These are phyloP conservation scores for Kernera saxatilis DNA, from an alignment of 345 rosid species.

Conservation along the genomic window DNA sequence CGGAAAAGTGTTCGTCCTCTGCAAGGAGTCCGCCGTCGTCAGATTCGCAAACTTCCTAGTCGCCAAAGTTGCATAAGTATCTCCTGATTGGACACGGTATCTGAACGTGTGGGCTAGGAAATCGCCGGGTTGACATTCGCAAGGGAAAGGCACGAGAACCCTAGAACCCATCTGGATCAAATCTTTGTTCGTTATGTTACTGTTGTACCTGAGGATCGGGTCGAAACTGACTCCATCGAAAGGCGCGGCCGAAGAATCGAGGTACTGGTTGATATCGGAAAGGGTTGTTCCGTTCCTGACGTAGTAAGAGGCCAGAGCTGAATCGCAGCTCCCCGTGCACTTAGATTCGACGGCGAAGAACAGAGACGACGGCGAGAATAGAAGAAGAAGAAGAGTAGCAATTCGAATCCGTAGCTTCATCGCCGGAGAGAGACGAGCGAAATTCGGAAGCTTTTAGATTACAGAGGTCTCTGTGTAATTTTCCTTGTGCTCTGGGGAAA, in stretches of 20 bases:
- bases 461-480: background rate
- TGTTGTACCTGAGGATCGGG: slow-evolving; percentile 36
- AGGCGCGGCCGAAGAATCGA: slow-evolving; percentile 24
- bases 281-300: slow-evolving; percentile 34
- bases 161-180: slow-evolving; percentile 21
- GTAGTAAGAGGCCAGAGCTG: slow-evolving; percentile 47
- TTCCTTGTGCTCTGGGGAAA: background rate
- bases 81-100: slow-evolving; percentile 9
- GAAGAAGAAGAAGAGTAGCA: background rate
- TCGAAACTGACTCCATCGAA: slow-evolving; percentile 6
- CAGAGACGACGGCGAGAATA: slow-evolving; percentile 2
- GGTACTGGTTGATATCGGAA: slow-evolving; percentile 36
- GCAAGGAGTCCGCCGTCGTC: slow-evolving; percentile 38
- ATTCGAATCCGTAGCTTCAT: slow-evolving; percentile 7
- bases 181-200: slow-evolving; percentile 35
- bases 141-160: slow-evolving; percentile 61
- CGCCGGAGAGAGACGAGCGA: background rate
- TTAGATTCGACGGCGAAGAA: slow-evolving; percentile 34
- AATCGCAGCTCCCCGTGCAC: slow-evolving; percentile 31
- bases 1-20: slow-evolving; percentile 29
- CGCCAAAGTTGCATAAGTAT: slow-evolving; percentile 39
- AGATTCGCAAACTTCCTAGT: slow-evolving; percentile 30
- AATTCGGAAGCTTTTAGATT: background rate
- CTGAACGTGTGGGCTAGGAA: slow-evolving; percentile 50
- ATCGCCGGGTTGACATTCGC: slow-evolving; percentile 49